Conservation (phyloP, 345 rosid species). For the Eucalyptus globulus region DNA sequence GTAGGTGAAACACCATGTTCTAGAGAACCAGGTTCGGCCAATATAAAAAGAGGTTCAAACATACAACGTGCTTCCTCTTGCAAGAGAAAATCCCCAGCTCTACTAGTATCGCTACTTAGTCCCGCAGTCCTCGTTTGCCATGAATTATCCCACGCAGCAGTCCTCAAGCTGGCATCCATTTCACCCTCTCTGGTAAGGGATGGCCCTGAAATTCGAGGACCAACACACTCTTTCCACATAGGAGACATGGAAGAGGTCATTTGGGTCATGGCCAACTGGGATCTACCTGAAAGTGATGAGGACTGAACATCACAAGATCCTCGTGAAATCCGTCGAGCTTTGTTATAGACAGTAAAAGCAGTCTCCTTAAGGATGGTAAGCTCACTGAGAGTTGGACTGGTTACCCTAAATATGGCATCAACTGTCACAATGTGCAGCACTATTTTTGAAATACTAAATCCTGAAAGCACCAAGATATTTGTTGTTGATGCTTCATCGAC, state of each 20-base stretch:
- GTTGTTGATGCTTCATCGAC: slow-evolving; percentile 85
- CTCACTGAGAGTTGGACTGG: slow-evolving; percentile 78
- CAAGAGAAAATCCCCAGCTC: slow-evolving; percentile 57
- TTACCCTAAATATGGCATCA: slow-evolving; percentile 86
- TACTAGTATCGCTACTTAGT: slow-evolving; percentile 61
- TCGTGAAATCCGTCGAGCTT: slow-evolving; percentile 80
- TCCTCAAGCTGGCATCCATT: slow-evolving; percentile 71
- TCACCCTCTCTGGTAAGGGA: slow-evolving; percentile 87
- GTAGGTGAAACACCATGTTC: slow-evolving; percentile 70
- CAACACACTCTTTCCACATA: slow-evolving; percentile 86
- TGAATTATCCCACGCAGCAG: slow-evolving; percentile 74
- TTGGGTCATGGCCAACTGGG: slow-evolving; percentile 49
- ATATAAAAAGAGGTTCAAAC: slow-evolving; percentile 97
- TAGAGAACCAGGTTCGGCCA: slow-evolving; percentile 91
- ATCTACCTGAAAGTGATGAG: slow-evolving; percentile 49
- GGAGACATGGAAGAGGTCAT: slow-evolving; percentile 53
- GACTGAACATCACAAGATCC: slow-evolving; percentile 60
- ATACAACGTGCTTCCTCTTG: slow-evolving; percentile 63
- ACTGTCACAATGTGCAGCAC: slow-evolving; percentile 89
- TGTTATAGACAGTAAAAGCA: slow-evolving; percentile 92
- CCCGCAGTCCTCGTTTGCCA: slow-evolving; percentile 89
- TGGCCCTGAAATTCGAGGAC: slow-evolving; percentile 70
- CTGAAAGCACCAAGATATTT: slow-evolving; percentile 74
- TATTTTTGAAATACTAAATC: slow-evolving; percentile 76
- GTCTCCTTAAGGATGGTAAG: slow-evolving; percentile 84